Conservation (phyloP, 345 rosid species). For the Gossypium mustelinum region DNA sequence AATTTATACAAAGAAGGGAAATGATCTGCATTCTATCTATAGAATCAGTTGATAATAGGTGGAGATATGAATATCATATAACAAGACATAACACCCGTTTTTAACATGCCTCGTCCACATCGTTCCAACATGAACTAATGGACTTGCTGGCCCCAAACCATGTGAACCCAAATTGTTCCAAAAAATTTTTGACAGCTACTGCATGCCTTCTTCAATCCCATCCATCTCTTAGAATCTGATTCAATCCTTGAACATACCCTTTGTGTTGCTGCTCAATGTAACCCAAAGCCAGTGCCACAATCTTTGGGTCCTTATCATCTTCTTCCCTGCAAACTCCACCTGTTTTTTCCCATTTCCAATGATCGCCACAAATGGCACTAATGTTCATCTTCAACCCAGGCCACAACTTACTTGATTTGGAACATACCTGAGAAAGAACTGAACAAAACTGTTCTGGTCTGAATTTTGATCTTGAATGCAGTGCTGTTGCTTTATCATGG, state of each 20-base stretch:
- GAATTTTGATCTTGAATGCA: not conserved
- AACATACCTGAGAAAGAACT: slow-evolving; percentile 6
- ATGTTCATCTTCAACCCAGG: not conserved
- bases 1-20: too few species aligned
- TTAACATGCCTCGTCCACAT: too few species aligned
- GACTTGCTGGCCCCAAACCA: not conserved
- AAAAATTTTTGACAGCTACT: not conserved
- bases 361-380: not conserved
- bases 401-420: not conserved
- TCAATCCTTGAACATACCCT: slow-evolving; percentile 54
- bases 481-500: not conserved
- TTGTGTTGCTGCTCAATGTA: slow-evolving; percentile 29
- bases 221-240: slow-evolving; percentile 31
- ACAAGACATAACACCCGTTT: too few species aligned
- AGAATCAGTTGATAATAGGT: too few species aligned
- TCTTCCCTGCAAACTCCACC: not conserved
- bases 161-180: not conserved
- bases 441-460: slow-evolving; percentile 5
- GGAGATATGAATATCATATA: too few species aligned
- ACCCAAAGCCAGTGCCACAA: slow-evolving; percentile 30
- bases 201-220: slow-evolving; percentile 19
- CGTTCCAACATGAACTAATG: not conserved
- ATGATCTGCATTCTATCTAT: too few species aligned
- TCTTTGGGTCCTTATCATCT: not conserved
- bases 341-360: not conserved